Evolutionary conservation across 2,329 filamentous ascomycete genomes (phyloP).

Genomic region (Xylariaceae sp.): DNA sequence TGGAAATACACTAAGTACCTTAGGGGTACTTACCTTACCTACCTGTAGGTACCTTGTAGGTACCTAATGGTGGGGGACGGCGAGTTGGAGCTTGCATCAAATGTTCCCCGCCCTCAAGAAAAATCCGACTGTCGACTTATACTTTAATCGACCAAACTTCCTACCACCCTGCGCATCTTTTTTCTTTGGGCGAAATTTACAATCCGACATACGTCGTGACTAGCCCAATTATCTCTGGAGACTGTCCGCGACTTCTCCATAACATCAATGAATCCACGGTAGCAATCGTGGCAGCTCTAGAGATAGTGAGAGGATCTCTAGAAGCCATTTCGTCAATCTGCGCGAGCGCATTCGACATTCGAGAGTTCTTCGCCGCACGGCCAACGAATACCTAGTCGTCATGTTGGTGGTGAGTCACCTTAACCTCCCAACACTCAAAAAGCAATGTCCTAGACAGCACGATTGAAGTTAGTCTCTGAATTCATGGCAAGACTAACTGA

Average conservation of each 20-base stretch:
- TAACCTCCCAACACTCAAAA: background rate
- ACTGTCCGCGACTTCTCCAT: conserved; percentile 16
- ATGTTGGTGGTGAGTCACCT: conserved; percentile 43
- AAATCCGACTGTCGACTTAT: conserved; percentile 23
- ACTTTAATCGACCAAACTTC: conserved; percentile 11
- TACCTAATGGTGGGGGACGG: conserved; percentile 2
- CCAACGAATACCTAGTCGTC: conserved; percentile 22
- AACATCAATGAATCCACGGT: conserved; percentile 66
- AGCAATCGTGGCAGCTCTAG: conserved; percentile 76
- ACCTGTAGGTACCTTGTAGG: conserved; percentile 12
- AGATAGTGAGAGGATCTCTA: conserved; percentile 80
- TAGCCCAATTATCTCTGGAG: conserved; percentile 3
- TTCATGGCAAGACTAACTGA: conserved; percentile 33
- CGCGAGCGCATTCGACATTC: conserved; percentile 23
- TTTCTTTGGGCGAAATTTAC: background rate
- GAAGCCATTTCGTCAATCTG: conserved; percentile 55
- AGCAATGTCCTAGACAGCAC: background rate
- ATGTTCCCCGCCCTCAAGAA: conserved; percentile 35
- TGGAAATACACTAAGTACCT: too few species aligned
- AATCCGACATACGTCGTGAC: background rate
- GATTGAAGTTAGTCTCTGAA: background rate
- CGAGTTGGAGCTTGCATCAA: conserved; percentile 18
- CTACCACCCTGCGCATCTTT: conserved; percentile 6
- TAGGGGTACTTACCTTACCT: background rate
- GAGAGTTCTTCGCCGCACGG: conserved; percentile 19